Evolutionary conservation across 1,284 basidiomycete species (phyloP).

Genomic region (Trametes sp.): DNA sequence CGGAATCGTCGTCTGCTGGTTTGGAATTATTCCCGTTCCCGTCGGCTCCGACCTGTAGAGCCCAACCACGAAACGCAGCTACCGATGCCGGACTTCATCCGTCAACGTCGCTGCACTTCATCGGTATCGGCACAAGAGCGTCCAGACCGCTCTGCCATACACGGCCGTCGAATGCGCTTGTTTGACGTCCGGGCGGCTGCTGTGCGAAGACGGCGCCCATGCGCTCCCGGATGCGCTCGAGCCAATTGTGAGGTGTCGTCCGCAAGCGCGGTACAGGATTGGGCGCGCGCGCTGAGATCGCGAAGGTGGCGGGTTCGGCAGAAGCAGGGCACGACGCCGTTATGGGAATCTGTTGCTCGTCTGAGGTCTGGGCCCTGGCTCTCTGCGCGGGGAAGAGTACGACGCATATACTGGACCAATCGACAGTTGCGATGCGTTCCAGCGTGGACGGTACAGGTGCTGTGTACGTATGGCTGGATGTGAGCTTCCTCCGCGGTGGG

Average conservation of each 20-base stretch:
- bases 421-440: no score
- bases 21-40: no score
- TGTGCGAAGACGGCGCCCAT: background rate
- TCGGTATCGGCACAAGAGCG: background rate
- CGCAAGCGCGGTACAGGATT: background rate
- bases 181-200: background rate
- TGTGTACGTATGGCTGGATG: no score
- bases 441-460: no score
- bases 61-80: background rate
- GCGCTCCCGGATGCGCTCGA: background rate
- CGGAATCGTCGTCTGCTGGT: no score
- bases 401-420: no score
- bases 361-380: background rate
- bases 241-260: background rate
- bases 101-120: background rate
- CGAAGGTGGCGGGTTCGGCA: background rate
- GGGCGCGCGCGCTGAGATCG: background rate
- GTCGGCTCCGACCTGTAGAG: background rate
- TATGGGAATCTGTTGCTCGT: background rate
- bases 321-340: background rate
- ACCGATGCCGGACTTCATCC: background rate
- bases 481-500: no score
- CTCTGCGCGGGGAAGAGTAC: background rate
- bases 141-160: background rate
- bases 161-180: constrained; percentile 5